A percentile compares a stretch with the other conserved stretches of the same genome.
Evolutionary conservation across 2,329 filamentous ascomycete genomes (phyloP).

Genomic region (Talaromyces sp.): DNA sequence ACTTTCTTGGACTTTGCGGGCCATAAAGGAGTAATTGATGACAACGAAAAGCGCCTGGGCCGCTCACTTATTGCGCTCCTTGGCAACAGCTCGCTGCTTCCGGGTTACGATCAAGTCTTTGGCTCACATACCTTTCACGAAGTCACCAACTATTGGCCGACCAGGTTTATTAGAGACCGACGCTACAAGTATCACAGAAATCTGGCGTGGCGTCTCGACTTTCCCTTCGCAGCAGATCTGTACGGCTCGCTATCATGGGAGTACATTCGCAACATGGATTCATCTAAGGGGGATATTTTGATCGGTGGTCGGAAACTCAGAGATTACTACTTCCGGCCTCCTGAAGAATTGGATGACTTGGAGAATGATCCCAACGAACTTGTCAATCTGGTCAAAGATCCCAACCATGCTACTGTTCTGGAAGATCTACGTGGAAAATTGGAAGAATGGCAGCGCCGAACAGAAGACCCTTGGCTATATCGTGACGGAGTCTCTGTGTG

Average conservation of each 20-base stretch:
- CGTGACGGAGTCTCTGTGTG: conserved; percentile 25
- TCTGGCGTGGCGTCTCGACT: conserved; percentile 51
- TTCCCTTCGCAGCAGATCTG: conserved; percentile 50
- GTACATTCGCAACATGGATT: conserved; percentile 42
- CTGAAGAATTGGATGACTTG: conserved; percentile 52
- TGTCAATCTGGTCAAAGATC: conserved; percentile 42
- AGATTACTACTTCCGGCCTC: conserved; percentile 46
- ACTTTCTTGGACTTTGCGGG: conserved; percentile 46
- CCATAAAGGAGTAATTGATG: conserved; percentile 36
- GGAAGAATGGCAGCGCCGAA: conserved; percentile 37
- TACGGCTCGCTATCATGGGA: conserved; percentile 49
- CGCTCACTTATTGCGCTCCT: conserved; percentile 27
- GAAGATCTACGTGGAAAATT: conserved; percentile 33
- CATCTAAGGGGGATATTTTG: conserved; percentile 27
- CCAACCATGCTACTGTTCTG: conserved; percentile 33
- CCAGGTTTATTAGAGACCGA: conserved; percentile 44
- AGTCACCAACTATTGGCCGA: conserved; percentile 53
- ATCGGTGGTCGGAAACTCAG: conserved; percentile 44
- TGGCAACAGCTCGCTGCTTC: background rate
- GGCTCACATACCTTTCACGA: conserved; percentile 56
- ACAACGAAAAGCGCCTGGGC: conserved; percentile 21
- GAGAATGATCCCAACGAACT: conserved; percentile 49
- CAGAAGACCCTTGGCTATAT: conserved; percentile 38
- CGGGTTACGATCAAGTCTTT: conserved; percentile 37
- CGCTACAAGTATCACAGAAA: conserved; percentile 55